Evolutionary conservation across 202 grass and related monocot species (phyloP).

Genomic region (Schoenoplectus triqueter): DNA sequence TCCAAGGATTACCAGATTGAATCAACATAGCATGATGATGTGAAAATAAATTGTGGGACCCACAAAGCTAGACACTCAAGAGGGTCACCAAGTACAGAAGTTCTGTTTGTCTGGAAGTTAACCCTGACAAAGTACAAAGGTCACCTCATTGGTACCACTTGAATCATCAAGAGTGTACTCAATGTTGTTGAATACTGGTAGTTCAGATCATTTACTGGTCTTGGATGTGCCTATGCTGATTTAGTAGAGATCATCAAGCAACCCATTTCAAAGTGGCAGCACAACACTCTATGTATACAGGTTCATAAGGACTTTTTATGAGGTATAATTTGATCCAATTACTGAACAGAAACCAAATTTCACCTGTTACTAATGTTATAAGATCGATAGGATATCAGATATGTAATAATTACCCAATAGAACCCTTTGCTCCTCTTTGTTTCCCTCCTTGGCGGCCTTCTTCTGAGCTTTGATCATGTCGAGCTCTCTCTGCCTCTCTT

Average conservation of each 20-base stretch:
- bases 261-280: too few species aligned
- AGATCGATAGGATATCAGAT: not conserved
- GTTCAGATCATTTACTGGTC: too few species aligned
- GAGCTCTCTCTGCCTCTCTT: constrained; percentile 76
- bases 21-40: not conserved
- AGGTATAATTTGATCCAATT: not conserved
- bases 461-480: constrained; percentile 64
- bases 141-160: not conserved
- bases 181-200: not conserved
- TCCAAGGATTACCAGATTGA: not conserved
- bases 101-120: not conserved
- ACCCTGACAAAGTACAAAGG: not conserved
- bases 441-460: constrained; percentile 52
- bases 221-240: too few species aligned
- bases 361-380: not conserved
- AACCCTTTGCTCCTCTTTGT: constrained; percentile 41
- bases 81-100: too few species aligned
- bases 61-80: too few species aligned
- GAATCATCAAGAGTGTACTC: not conserved
- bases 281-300: too few species aligned
- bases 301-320: too few species aligned
- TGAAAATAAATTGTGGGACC: too few species aligned
- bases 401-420: constrained; percentile 47
- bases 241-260: too few species aligned
- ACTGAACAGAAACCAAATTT: not conserved